Evolutionary conservation across 2,329 filamentous ascomycete genomes (phyloP), one percentile per base, ranked within the genome.

Genomic region (Cladophialophora yegresii): DNA sequence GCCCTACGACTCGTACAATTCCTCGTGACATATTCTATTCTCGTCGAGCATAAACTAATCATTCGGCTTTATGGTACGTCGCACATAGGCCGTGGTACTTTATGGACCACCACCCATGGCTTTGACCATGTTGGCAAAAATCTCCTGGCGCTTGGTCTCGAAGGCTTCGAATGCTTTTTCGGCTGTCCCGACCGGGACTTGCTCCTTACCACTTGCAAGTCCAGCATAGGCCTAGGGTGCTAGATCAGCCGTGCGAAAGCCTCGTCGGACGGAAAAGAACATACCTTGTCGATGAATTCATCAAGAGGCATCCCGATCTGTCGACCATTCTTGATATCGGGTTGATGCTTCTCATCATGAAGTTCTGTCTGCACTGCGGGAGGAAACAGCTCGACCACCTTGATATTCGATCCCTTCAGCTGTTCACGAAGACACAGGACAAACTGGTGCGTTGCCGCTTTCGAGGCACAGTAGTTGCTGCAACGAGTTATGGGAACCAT

Each of bases 311-410:
- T 85, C 0, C 83, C 83, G 23, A 84, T 77, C n/a, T 75, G 65
- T 16, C 78, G 69, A 0, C 82, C 82, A 61, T 80, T 76, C 71
- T 82, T 78, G 69, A 83, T 75, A 67, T 84, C 81, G 0, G 82
- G 82, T 73, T 84, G 82, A 63, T 84, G 80, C 72, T 83, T 83
- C 30, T 76, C 76, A 64, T 85, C 82, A 64, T 85, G 83, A 28
- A 85, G 72, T 71, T 85, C 83, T 0, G 82, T 85, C 74, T 85
- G 83, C 40, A 85, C 83, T 0, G 82, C 81, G 0, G 83, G 84
- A 3, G 83, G 83, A 61, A 81, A 82, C 9, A 85, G 76, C 71
- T 85, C 83, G 43, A 85, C 74, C n/a, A 85, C 78, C 65, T 83
- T 82, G 70, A 85, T 76, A 54, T 81, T 79, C 4, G 77, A 78